These are phyloP conservation scores for Lasiosphaeria hispida DNA, from an alignment of 495 filamentous ascomycete species.

Conservation along the genomic window DNA sequence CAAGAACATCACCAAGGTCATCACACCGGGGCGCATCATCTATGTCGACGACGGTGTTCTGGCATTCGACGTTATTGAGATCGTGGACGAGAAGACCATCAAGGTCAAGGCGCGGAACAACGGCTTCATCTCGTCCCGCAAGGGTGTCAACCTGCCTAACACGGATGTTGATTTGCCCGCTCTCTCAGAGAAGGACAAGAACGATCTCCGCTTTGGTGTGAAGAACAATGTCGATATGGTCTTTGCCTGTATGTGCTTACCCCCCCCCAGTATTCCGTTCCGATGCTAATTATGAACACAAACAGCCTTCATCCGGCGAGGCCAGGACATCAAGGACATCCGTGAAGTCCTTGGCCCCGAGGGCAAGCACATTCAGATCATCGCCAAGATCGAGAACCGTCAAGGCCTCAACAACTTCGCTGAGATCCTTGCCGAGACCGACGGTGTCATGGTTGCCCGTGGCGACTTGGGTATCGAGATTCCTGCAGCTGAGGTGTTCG, in stretches of 20 bases:
- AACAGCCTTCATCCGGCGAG: slow-evolving; percentile 82
- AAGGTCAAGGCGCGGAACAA: slow-evolving; percentile 86
- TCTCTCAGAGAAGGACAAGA: slow-evolving; percentile 97
- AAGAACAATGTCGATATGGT: slow-evolving; percentile 99
- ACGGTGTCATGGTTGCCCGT: slow-evolving; percentile 99
- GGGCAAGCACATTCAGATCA: slow-evolving; percentile 97
- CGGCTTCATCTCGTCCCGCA: slow-evolving; percentile 94
- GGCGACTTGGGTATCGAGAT: slow-evolving; percentile 99
- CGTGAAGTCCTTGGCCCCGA: slow-evolving; percentile 86
- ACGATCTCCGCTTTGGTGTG: slow-evolving; percentile 88
- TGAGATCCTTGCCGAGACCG: slow-evolving; percentile 92
- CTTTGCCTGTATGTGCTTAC: slow-evolving; percentile 63
- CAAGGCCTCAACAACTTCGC: slow-evolving; percentile 98
- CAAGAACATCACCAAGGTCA: slow-evolving; percentile 99
- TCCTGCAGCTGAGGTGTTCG: slow-evolving; percentile 95
- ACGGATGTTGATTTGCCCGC: slow-evolving; percentile 98
- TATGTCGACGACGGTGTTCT: slow-evolving; percentile 98
- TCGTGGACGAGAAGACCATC: slow-evolving; percentile 86
- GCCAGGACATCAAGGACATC: slow-evolving; percentile 86
- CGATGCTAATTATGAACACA: not conserved
- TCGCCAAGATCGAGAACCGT: slow-evolving; percentile 99
- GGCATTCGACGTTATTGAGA: slow-evolving; percentile 86
- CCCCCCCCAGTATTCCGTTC: no score
- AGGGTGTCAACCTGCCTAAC: slow-evolving; percentile 98
- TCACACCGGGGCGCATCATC: slow-evolving; percentile 87